Evolutionary conservation across 2,329 filamentous ascomycete genomes (phyloP).

Genomic region (Eutypella sp.): DNA sequence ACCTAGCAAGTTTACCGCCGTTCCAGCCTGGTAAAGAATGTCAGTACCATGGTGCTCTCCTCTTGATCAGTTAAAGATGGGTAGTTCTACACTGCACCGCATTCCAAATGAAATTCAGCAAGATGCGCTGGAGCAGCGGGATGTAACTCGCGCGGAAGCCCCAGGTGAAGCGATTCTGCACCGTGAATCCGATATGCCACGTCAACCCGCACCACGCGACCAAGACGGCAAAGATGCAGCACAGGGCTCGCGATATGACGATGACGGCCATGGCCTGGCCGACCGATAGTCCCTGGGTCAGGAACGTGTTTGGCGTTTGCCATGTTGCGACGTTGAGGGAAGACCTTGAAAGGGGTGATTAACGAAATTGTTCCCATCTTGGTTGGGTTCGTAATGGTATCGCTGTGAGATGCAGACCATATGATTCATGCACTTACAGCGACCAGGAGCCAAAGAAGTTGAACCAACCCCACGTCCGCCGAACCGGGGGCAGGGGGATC

Average conservation of each 20-base stretch:
- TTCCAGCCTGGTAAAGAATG: conserved; percentile 20
- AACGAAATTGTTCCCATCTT: neutral
- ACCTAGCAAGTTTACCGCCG: conserved; percentile 22
- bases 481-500: conserved; percentile 31
- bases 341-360: conserved; percentile 5
- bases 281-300: conserved; percentile 41
- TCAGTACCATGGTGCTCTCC: neutral
- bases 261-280: conserved; percentile 41
- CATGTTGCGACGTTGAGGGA: conserved; percentile 35
- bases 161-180: conserved; percentile 44
- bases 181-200: conserved; percentile 45
- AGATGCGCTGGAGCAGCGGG: conserved; percentile 37
- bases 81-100: conserved; percentile 32
- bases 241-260: conserved; percentile 34
- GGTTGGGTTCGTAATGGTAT: neutral
- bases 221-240: conserved; percentile 36
- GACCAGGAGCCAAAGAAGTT: conserved; percentile 38
- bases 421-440: conserved; percentile 23
- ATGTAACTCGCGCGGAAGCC: conserved; percentile 43
- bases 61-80: neutral
- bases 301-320: conserved; percentile 39
- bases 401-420: neutral
- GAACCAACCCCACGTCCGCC: conserved; percentile 42
- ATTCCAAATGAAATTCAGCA: conserved; percentile 46
- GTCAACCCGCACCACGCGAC: conserved; percentile 41